phyloP scores from a whole-genome alignment of 352 stramenopile genomes.

The Elongisporangium undulatum region DNA sequence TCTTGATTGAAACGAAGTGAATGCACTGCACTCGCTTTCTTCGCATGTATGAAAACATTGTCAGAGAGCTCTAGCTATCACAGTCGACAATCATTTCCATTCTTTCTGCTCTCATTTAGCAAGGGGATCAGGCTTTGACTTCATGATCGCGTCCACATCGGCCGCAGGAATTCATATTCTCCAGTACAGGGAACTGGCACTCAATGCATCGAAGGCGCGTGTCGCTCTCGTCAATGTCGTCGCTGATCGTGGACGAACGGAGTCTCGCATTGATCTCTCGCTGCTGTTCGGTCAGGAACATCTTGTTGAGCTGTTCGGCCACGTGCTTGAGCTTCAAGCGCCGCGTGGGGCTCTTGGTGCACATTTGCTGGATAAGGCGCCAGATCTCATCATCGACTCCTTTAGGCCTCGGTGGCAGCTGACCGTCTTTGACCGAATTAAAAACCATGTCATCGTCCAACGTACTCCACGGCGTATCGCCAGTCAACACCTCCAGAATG shows the following conservation, averaged over 20 bases:
- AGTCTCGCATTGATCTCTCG: neutral
- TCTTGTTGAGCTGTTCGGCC: neutral
- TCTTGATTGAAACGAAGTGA: no score
- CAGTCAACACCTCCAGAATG: conserved; percentile 18
- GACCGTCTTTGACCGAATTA: neutral
- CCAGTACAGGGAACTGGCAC: neutral
- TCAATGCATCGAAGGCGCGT: no score
- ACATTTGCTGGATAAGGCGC: neutral
- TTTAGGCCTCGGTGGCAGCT: neutral
- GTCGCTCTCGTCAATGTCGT: neutral
- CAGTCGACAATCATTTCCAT: no score
- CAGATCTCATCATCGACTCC: neutral
- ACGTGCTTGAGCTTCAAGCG: neutral
- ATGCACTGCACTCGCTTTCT: no score
- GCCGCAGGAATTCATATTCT: neutral
- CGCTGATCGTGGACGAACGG: neutral
- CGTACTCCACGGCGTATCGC: conserved; percentile 13
- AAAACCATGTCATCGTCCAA: conserved; percentile 8
- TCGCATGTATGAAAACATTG: no score
- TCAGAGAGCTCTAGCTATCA: neutral
- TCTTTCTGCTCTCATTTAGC: neutral
- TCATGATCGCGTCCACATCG: neutral
- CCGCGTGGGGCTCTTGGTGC: neutral
- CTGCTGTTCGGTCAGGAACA: neutral
- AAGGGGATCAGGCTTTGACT: neutral